These are phyloP conservation scores for Xylaria sp. DNA, from an alignment of 495 filamentous ascomycete species.

Conservation along the genomic window DNA sequence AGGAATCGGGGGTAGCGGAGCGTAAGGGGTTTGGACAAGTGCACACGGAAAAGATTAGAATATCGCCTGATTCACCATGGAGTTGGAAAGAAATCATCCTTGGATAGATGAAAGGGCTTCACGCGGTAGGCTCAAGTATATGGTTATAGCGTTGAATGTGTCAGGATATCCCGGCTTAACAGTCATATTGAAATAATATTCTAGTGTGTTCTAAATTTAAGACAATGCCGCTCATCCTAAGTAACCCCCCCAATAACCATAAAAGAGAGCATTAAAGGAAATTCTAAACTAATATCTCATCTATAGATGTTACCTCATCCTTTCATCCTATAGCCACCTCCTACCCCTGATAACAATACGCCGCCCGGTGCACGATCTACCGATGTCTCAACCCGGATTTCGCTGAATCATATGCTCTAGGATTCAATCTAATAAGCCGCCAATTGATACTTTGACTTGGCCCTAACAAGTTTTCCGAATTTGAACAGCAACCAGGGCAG, in stretches of 20 bases:
- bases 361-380: background rate
- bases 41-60: background rate
- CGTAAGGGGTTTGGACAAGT: background rate
- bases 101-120: too few species aligned
- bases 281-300: too few species aligned
- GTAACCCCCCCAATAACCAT: too few species aligned
- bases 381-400: background rate
- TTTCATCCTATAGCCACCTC: too few species aligned
- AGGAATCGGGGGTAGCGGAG: background rate
- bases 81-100: background rate
- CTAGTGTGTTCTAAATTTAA: too few species aligned
- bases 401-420: background rate
- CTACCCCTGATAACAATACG: background rate
- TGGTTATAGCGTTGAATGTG: too few species aligned
- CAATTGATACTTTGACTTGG: conserved; percentile 53
- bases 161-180: too few species aligned
- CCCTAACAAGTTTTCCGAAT: conserved; percentile 56
- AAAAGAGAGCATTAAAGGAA: too few species aligned
- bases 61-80: background rate
- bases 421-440: background rate
- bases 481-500: conserved; percentile 62
- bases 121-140: too few species aligned
- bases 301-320: too few species aligned
- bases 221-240: too few species aligned
- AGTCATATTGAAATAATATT: too few species aligned